These are phyloP conservation scores for Agaricus blazei DNA, from an alignment of 768 basidiomycete species.

Conservation along the genomic window DNA sequence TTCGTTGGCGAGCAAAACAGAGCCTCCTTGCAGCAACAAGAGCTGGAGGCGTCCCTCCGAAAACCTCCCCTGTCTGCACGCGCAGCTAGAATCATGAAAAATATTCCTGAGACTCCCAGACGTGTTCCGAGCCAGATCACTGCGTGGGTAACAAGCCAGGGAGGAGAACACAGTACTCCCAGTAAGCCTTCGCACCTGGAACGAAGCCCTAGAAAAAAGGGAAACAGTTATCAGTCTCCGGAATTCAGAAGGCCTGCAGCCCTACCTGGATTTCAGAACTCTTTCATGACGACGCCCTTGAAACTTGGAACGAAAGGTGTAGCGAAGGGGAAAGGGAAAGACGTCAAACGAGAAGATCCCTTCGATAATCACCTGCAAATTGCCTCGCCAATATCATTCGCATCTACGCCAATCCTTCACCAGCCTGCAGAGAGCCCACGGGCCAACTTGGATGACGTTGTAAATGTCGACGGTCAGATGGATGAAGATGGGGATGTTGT, in stretches of 20 bases:
- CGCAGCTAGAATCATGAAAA: slow-evolving; percentile 30
- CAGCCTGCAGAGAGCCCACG: background rate
- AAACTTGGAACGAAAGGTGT: slow-evolving; percentile 19
- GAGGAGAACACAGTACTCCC: slow-evolving; percentile 30
- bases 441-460: background rate
- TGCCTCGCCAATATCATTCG: background rate
- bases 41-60: slow-evolving; percentile 51
- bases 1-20: background rate
- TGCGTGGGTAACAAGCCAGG: slow-evolving; percentile 22
- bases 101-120: slow-evolving; percentile 35
- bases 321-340: slow-evolving; percentile 20
- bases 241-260: slow-evolving; percentile 27
- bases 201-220: slow-evolving; percentile 12
- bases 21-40: slow-evolving; percentile 49
- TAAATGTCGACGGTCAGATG: background rate
- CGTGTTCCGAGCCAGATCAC: slow-evolving; percentile 34
- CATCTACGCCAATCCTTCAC: background rate
- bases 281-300: slow-evolving; percentile 40
- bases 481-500: slow-evolving; percentile 29
- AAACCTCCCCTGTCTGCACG: slow-evolving; percentile 44
- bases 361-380: slow-evolving; percentile 7
- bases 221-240: slow-evolving; percentile 23
- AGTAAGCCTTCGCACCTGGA: slow-evolving; percentile 10
- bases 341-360: slow-evolving; percentile 9
- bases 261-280: slow-evolving; percentile 52